Evolutionary conservation across 2,329 filamentous ascomycete genomes (phyloP).

Genomic region (Aspergillus glaucus): DNA sequence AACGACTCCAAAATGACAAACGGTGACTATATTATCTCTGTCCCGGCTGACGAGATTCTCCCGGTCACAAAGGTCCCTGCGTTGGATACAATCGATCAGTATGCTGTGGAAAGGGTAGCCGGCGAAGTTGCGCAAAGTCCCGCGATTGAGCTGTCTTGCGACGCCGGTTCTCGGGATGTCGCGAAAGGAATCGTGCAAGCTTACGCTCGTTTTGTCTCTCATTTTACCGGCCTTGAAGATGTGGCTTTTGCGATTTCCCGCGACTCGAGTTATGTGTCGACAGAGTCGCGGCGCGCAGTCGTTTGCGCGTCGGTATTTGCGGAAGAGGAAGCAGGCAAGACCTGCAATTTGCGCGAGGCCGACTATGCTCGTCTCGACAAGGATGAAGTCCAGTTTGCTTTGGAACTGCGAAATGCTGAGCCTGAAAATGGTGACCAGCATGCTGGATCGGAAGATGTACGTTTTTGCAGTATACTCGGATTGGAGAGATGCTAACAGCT

Average conservation of each 20-base stretch:
- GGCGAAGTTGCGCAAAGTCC: conserved; percentile 5
- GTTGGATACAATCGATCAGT: conserved; percentile 20
- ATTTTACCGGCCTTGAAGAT: conserved; percentile 21
- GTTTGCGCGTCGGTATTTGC: conserved; percentile 9
- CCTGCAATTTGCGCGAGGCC: conserved; percentile 8
- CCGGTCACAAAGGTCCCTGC: conserved; percentile 22
- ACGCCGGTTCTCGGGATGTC: conserved; percentile 4
- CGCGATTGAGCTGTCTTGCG: conserved; percentile 7
- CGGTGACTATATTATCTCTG: neutral
- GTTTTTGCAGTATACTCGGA: conserved; percentile 3
- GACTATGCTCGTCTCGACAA: conserved; percentile 6
- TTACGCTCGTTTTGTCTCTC: conserved; percentile 20
- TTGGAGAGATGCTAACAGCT: conserved; percentile 3
- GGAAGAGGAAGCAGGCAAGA: neutral
- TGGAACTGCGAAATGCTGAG: conserved; percentile 10
- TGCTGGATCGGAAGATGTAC: conserved; percentile 6
- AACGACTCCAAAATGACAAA: neutral
- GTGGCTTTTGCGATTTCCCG: conserved; percentile 16
- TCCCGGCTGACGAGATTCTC: conserved; percentile 3
- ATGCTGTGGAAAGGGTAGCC: conserved; percentile 9
- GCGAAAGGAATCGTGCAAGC: conserved; percentile 12
- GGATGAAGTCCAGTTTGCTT: conserved; percentile 16
- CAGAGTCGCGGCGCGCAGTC: conserved; percentile 2
- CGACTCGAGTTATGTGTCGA: conserved; percentile 3
- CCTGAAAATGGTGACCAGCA: conserved; percentile 13